Evolutionary conservation across 495 filamentous ascomycete genomes (phyloP).

Genomic region (Cairneyella variabilis): DNA sequence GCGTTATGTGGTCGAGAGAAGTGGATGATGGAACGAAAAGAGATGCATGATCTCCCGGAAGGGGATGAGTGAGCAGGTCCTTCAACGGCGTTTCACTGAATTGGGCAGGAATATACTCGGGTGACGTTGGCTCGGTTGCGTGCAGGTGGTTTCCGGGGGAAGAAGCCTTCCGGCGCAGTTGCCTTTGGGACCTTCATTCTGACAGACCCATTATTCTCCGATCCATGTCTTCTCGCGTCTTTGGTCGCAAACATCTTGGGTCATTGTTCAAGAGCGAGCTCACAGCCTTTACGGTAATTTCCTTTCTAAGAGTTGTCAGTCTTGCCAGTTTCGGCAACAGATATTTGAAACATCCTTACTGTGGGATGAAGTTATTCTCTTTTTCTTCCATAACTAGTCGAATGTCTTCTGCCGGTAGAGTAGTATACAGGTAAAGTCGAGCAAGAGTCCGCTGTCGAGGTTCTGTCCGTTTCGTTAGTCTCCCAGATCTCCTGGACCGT

Average conservation of each 20-base stretch:
- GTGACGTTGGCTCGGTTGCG: not conserved
- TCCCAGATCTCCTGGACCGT: not conserved
- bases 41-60: too few species aligned
- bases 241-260: conserved; percentile 9
- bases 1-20: too few species aligned
- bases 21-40: too few species aligned
- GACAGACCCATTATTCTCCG: not conserved
- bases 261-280: conserved; percentile 1
- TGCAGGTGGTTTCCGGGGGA: not conserved
- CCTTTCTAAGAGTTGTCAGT: not conserved
- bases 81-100: conserved; percentile 5
- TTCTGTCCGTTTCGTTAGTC: not conserved
- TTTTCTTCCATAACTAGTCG: not conserved
- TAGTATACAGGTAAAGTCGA: conserved; percentile 7
- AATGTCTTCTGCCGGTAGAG: conserved; percentile 3
- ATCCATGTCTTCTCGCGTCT: conserved; percentile 12
- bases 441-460: not conserved
- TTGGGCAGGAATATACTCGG: not conserved
- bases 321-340: not conserved
- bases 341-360: not conserved
- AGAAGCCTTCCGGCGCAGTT: not conserved
- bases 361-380: not conserved
- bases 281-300: not conserved
- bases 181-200: not conserved
- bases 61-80: not conserved